Evolutionary conservation across 2,329 filamentous ascomycete genomes (phyloP).

Genomic region (Oidium heveae): DNA sequence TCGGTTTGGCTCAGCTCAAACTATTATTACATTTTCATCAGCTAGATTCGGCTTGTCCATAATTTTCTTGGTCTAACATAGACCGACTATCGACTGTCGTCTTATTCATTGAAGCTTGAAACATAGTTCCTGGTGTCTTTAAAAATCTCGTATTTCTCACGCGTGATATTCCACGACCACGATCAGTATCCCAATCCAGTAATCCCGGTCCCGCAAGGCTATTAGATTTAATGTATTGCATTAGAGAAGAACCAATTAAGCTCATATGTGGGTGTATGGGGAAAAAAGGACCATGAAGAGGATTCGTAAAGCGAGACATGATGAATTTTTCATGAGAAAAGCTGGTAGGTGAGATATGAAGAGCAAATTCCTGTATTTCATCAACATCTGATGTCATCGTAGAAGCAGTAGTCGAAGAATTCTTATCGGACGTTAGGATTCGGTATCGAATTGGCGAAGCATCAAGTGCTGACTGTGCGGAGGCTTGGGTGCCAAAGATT

Average conservation of each 20-base stretch:
- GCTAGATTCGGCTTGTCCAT: too few species aligned
- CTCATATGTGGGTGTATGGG: slow-evolving; percentile 5
- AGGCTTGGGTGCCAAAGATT: slow-evolving; percentile 7
- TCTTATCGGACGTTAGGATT: slow-evolving; percentile 3
- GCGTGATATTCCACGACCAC: neutral
- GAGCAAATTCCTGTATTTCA: slow-evolving; percentile 5
- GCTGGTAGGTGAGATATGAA: slow-evolving; percentile 6
- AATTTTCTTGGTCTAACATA: too few species aligned
- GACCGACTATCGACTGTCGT: too few species aligned
- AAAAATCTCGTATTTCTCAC: neutral
- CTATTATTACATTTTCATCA: too few species aligned
- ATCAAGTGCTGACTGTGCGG: slow-evolving; percentile 7
- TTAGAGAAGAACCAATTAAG: slow-evolving; percentile 7
- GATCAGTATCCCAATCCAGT: slow-evolving; percentile 13
- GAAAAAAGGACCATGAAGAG: slow-evolving; percentile 10
- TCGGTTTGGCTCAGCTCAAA: too few species aligned
- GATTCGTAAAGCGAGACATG: slow-evolving; percentile 5
- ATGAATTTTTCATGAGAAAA: slow-evolving; percentile 7
- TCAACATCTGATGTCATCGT: neutral
- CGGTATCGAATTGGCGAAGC: slow-evolving; percentile 11
- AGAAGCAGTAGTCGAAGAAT: neutral
- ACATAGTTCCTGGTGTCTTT: neutral
- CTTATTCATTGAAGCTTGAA: too few species aligned
- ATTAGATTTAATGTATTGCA: slow-evolving; percentile 4
- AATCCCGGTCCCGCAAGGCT: slow-evolving; percentile 7